Evolutionary conservation across 257 asterid species (phyloP).

Genomic region (Plectranthus barbatus): DNA sequence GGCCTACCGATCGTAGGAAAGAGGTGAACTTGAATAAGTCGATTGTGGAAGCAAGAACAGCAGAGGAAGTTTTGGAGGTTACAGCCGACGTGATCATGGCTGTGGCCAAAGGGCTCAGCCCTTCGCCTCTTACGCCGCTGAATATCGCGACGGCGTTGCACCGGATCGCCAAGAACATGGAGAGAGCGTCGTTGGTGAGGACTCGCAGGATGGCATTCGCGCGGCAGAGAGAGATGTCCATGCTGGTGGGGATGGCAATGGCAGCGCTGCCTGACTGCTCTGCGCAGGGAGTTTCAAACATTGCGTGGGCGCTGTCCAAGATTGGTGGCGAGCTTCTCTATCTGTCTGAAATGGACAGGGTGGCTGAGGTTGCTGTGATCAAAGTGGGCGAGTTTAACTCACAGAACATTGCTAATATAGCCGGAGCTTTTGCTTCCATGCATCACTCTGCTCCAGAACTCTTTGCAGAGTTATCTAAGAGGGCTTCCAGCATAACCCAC

Average conservation of each 20-base stretch:
- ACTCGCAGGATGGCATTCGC: slow-evolving; percentile 69
- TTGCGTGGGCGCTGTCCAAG: slow-evolving; percentile 89
- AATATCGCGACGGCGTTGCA: slow-evolving; percentile 88
- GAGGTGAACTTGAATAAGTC: slow-evolving; percentile 73
- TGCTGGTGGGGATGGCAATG: slow-evolving; percentile 98
- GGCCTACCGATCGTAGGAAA: slow-evolving; percentile 77
- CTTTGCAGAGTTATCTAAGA: slow-evolving; percentile 46
- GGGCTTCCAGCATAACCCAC: slow-evolving; percentile 52
- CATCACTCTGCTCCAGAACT: slow-evolving; percentile 84
- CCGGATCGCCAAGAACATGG: slow-evolving; percentile 97
- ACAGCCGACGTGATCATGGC: slow-evolving; percentile 64
- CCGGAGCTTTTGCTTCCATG: slow-evolving; percentile 97
- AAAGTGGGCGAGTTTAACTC: slow-evolving; percentile 76
- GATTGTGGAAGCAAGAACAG: slow-evolving; percentile 74
- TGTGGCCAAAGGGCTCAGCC: slow-evolving; percentile 82
- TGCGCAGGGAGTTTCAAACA: slow-evolving; percentile 82
- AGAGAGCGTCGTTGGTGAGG: slow-evolving; percentile 65
- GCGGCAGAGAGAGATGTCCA: slow-evolving; percentile 74
- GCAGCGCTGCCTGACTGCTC: slow-evolving; percentile 83
- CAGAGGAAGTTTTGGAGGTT: slow-evolving; percentile 79
- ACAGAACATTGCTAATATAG: slow-evolving; percentile 84
- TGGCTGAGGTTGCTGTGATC: slow-evolving; percentile 75
- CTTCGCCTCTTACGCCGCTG: slow-evolving; percentile 89
- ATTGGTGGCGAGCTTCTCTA: slow-evolving; percentile 94
- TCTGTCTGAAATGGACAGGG: slow-evolving; percentile 87